Conservation (phyloP, 1,284 basidiomycete species). For the Polyporus tsugae region DNA sequence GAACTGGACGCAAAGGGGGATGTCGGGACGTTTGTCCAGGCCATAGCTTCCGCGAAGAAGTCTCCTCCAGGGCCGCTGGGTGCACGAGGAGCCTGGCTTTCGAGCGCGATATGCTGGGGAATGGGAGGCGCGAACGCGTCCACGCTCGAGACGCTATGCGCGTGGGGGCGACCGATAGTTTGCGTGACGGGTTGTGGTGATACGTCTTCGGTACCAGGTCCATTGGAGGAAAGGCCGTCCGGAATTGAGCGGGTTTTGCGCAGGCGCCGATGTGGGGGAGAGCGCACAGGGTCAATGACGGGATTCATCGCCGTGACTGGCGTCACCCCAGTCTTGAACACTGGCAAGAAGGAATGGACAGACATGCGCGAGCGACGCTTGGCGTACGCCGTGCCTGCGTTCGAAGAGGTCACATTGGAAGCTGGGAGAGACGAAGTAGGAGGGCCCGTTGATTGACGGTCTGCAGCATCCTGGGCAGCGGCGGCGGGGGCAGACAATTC, state of each 20-base stretch:
- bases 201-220: slow-evolving; percentile 13
- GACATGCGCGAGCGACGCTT: slow-evolving; percentile 73
- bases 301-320: slow-evolving; percentile 36
- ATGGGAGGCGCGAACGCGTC: slow-evolving; percentile 57
- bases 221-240: slow-evolving; percentile 43
- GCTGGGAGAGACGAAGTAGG: slow-evolving; percentile 16
- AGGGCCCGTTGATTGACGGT: slow-evolving; percentile 25
- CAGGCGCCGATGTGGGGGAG: slow-evolving; percentile 55
- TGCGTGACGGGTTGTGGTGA: slow-evolving; percentile 34
- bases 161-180: slow-evolving; percentile 67
- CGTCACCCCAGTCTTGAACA: slow-evolving; percentile 54
- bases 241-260: slow-evolving; percentile 78
- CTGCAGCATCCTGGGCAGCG: slow-evolving; percentile 40
- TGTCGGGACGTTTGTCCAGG: slow-evolving; percentile 54
- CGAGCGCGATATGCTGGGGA: slow-evolving; percentile 16
- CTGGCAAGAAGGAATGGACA: slow-evolving; percentile 67
- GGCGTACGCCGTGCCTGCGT: slow-evolving; percentile 12
- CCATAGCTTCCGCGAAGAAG: slow-evolving; percentile 72
- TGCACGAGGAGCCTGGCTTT: slow-evolving; percentile 11
- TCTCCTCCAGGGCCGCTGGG: slow-evolving; percentile 48
- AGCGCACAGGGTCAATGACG: slow-evolving; percentile 38
- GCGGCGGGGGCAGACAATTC: slow-evolving; percentile 60
- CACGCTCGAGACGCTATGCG: slow-evolving; percentile 78
- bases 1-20: slow-evolving; percentile 48
- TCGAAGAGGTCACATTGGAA: slow-evolving; percentile 30